Base-by-base conservation (phyloP, 1,284 basidiomycete genomes). In the Apiotrichum akiyoshidainum region DNA sequence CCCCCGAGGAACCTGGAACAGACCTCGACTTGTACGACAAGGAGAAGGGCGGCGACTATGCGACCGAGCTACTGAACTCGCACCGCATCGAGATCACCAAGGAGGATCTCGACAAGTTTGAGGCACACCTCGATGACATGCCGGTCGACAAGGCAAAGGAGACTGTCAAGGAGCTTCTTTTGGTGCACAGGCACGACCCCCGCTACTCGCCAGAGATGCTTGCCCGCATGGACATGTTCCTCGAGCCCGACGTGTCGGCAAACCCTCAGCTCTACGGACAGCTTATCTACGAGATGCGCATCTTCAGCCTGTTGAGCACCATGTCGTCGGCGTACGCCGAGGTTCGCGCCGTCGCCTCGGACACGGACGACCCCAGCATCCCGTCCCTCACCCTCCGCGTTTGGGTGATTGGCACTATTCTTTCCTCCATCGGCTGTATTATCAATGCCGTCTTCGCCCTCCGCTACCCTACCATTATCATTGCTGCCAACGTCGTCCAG, bases 371-470 rank as follows among this genome's bases (percentile, higher is more conserved):
- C 73, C 84, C 86, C 1, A 77, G 80, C 7, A 87, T 90, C 80
- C 87, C 87, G 4, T 86, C 86, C 52, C 89, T 87, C 75, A 94
- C 91, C 4, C 88, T 92, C 79, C 84, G 91, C 67, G 85, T 87
- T 83, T 90, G 87, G 87, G 70, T 82, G 7, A 80, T 87, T 37
- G 85, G 88, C 64, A 68, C 81, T 35, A 67, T 83, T 14, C 85
- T 71, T 64, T 66, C 60, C 34, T 57, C 55, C 44, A 61, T 56
- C n/a, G 86, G 82, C 70, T 92, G 90, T 86, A 81, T 87, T 61
- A 78, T 93, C 53, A 89, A 90, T 51, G 78, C 83, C 33, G 58
- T 68, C 63, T 87, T 66, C 79, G 61, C 58, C 80, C 67, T 72
- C 48, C 65, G 73, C 47, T 68, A 72, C 53, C 73, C 73, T 2